These are phyloP conservation scores for Hypomyces perniciosus DNA, from an alignment of 2,329 filamentous ascomycete genomes.

Conservation along the genomic window DNA sequence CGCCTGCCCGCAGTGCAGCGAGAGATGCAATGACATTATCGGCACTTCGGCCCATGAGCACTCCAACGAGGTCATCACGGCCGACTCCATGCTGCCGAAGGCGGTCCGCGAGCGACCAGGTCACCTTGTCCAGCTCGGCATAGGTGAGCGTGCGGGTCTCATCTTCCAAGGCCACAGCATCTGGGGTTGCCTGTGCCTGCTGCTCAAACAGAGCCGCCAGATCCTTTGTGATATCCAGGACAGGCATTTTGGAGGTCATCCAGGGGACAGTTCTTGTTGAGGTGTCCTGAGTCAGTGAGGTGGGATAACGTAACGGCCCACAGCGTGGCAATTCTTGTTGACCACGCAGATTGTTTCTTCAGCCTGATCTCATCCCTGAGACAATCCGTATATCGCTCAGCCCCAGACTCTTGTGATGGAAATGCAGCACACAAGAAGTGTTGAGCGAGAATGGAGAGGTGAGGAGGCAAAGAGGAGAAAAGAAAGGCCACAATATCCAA, in stretches of 20 bases:
- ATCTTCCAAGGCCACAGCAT: slow-evolving; percentile 68
- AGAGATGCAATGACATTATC: slow-evolving; percentile 75
- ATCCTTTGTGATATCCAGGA: slow-evolving; percentile 67
- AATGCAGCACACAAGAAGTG: neutral
- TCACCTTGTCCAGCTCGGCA: slow-evolving; percentile 62
- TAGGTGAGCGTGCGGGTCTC: slow-evolving; percentile 63
- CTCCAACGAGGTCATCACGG: slow-evolving; percentile 67
- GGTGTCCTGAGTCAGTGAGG: neutral
- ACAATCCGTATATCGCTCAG: too few relatives aligned
- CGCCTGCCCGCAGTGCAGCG: slow-evolving; percentile 70
- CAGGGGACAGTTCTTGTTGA: too few relatives aligned
- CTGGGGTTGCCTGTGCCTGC: slow-evolving; percentile 63
- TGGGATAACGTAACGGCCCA: too few relatives aligned
- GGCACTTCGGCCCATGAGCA: slow-evolving; percentile 68
- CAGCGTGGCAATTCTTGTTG: neutral
- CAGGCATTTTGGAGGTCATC: slow-evolving; percentile 42
- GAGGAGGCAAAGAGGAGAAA: neutral
- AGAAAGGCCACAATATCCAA: neutral
- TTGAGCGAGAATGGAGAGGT: neutral
- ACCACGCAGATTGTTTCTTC: too few relatives aligned
- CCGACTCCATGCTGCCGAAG: slow-evolving; percentile 63
- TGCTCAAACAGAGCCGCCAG: slow-evolving; percentile 63
- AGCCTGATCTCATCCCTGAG: too few relatives aligned
- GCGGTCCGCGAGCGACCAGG: slow-evolving; percentile 56
- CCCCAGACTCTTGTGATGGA: neutral